Evolutionary conservation across 2,329 filamentous ascomycete genomes (phyloP).

Genomic region (Neurospora sp.): DNA sequence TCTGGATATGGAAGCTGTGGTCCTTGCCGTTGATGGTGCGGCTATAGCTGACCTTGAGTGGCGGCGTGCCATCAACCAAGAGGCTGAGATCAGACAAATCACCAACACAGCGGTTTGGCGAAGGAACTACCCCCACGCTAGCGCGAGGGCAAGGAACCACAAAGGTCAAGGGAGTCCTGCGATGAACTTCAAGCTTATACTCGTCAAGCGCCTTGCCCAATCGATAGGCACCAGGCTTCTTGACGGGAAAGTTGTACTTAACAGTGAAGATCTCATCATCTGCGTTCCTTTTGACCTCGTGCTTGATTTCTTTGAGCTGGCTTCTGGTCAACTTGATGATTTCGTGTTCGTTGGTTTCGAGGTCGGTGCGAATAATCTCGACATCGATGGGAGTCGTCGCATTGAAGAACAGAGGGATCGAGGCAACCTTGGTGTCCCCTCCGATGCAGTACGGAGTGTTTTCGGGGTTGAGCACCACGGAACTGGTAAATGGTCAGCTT

Average conservation of each 20-base stretch:
- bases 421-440: slow-evolving; percentile 46
- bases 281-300: slow-evolving; percentile 55
- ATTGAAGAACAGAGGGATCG: slow-evolving; percentile 84
- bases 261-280: slow-evolving; percentile 52
- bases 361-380: slow-evolving; percentile 78
- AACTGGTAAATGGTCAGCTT: slow-evolving; percentile 38
- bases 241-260: slow-evolving; percentile 63
- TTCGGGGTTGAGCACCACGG: slow-evolving; percentile 79
- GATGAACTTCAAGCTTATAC: slow-evolving; percentile 86
- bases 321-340: slow-evolving; percentile 64
- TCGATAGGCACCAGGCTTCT: slow-evolving; percentile 81
- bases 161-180: slow-evolving; percentile 64
- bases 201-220: slow-evolving; percentile 81
- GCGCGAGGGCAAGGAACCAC: slow-evolving; percentile 82
- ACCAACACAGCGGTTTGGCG: slow-evolving; percentile 65
- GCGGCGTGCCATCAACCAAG: slow-evolving; percentile 79
- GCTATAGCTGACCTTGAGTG: slow-evolving; percentile 86
- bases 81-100: slow-evolving; percentile 81
- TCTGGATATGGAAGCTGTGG: slow-evolving; percentile 82
- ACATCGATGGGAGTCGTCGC: slow-evolving; percentile 83
- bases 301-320: slow-evolving; percentile 67
- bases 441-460: slow-evolving; percentile 74
- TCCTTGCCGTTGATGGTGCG: slow-evolving; percentile 77
- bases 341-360: slow-evolving; percentile 72
- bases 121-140: slow-evolving; percentile 53